Evolutionary conservation across 768 basidiomycete species (phyloP).

Genomic region (Leccinum arenicola): DNA sequence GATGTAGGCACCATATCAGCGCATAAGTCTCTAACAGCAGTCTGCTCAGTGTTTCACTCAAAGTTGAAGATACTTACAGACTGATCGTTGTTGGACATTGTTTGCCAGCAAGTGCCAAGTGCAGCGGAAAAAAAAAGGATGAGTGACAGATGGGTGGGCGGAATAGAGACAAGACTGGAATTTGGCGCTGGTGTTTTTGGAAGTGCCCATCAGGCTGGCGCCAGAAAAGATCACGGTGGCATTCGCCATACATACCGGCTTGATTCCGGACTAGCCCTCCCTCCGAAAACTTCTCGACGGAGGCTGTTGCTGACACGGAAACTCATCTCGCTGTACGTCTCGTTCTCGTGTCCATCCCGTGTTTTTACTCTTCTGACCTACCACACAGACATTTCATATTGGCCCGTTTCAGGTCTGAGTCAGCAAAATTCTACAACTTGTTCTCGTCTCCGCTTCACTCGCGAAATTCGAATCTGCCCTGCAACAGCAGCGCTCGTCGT

Average conservation of each 20-base stretch:
- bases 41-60: too few species aligned
- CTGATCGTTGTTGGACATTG: not conserved
- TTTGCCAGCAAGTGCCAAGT: not conserved
- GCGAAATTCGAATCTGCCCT: conserved; percentile 6
- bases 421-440: conserved; percentile 67
- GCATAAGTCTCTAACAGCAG: too few species aligned
- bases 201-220: too few species aligned
- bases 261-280: too few species aligned
- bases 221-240: conserved; percentile 43
- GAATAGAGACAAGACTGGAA: too few species aligned
- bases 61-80: too few species aligned
- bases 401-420: conserved; percentile 58
- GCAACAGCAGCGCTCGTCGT: not conserved
- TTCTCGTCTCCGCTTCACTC: conserved; percentile 38
- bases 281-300: too few species aligned
- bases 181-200: too few species aligned
- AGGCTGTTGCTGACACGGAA: too few species aligned
- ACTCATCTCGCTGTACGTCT: too few species aligned
- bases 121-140: not conserved
- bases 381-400: conserved; percentile 49
- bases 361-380: not conserved
- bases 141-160: too few species aligned
- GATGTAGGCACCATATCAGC: not conserved
- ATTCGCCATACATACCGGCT: conserved; percentile 32
- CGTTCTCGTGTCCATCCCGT: too few species aligned